These are phyloP conservation scores for Colletotrichum sp. DNA, from an alignment of 2,329 filamentous ascomycete genomes.

Conservation along the genomic window DNA sequence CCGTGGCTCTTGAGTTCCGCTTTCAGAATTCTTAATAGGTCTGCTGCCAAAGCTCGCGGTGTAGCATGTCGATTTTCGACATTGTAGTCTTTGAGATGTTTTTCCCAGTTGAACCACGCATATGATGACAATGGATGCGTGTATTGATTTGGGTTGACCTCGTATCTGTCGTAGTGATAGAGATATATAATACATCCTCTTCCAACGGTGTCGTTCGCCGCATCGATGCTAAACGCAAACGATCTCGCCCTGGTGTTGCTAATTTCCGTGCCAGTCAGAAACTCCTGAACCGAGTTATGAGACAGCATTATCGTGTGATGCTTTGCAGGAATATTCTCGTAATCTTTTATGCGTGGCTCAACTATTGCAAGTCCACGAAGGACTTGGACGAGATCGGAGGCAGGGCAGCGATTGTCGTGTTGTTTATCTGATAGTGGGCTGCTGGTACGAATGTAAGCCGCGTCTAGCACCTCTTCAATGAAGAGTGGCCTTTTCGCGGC, in stretches of 20 bases:
- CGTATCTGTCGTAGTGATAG: neutral
- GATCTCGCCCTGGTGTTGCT: neutral
- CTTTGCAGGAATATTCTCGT: neutral
- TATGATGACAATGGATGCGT: too few species aligned
- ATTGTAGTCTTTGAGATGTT: neutral
- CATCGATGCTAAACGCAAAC: neutral
- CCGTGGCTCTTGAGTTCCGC: neutral
- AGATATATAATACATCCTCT: neutral
- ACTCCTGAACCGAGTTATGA: neutral
- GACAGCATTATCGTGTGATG: neutral
- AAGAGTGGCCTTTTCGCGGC: neutral
- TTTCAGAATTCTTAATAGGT: neutral
- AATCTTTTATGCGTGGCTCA: neutral
- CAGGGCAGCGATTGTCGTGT: neutral
- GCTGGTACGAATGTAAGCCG: neutral
- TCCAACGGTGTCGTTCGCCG: neutral
- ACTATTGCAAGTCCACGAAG: neutral
- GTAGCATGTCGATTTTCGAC: neutral
- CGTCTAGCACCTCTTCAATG: neutral
- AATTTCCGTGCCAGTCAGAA: neutral
- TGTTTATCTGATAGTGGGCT: neutral
- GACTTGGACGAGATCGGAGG: neutral
- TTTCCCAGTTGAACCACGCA: neutral
- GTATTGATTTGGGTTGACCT: neutral
- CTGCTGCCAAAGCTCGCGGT: neutral